These are phyloP conservation scores for Citrullus colocynthis DNA, from an alignment of 306 rosid species.

Conservation along the genomic window DNA sequence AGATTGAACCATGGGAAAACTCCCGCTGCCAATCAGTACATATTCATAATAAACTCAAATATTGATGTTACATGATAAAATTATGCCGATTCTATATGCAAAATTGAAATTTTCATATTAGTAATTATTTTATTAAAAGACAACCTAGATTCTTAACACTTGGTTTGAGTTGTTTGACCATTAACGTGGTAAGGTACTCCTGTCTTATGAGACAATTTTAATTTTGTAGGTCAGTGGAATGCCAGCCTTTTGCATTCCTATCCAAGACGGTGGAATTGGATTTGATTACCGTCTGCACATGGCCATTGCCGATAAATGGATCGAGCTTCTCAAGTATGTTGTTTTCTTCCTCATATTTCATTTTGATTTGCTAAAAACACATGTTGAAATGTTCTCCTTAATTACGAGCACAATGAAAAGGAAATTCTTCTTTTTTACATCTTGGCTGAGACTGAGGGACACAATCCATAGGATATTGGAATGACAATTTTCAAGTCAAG, in stretches of 20 bases:
- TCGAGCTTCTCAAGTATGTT: slow-evolving; percentile 78
- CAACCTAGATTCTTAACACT: not conserved
- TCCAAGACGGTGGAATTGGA: slow-evolving; percentile 85
- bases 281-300: slow-evolving; percentile 92
- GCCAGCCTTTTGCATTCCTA: slow-evolving; percentile 85
- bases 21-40: not conserved
- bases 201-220: slow-evolving; percentile 2
- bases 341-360: not conserved
- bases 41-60: not conserved
- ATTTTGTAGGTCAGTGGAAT: slow-evolving; percentile 90
- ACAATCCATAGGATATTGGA: not conserved
- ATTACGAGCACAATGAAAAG: not conserved
- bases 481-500: not conserved
- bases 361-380: not conserved
- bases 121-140: not conserved
- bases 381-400: not conserved
- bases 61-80: not conserved
- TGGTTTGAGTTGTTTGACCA: not conserved
- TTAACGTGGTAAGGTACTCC: not conserved
- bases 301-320: slow-evolving; percentile 99
- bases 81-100: not conserved
- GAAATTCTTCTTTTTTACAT: not conserved
- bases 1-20: not conserved
- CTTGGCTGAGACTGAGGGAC: not conserved
- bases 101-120: not conserved